A percentile compares a stretch with the other conserved stretches of the same genome.
Evolutionary conservation across 306 rosid genomes (phyloP).

Genomic region (Prunus dulcis): DNA sequence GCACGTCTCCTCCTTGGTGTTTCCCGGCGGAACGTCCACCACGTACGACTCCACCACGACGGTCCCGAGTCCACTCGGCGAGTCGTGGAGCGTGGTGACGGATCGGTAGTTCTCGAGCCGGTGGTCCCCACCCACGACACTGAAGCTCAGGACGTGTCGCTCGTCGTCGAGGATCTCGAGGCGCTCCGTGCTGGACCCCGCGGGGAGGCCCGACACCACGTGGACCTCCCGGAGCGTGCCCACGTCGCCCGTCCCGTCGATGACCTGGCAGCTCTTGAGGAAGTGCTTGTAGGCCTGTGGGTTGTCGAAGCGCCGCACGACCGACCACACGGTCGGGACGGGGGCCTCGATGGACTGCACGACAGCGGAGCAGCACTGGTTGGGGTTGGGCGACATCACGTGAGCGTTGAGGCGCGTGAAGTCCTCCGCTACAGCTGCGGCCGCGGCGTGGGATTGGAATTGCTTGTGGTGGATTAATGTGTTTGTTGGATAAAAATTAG

Average conservation of each 20-base stretch:
- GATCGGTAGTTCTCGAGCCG: constrained; percentile 76
- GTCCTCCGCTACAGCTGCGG: not conserved
- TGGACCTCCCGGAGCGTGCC: constrained; percentile 75
- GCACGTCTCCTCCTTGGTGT: constrained; percentile 88
- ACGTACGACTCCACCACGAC: constrained; percentile 83
- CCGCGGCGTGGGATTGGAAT: constrained; percentile 3
- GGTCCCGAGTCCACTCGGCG: constrained; percentile 45
- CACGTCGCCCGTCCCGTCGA: constrained; percentile 58
- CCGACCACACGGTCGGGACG: constrained; percentile 70
- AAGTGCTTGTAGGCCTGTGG: constrained; percentile 93
- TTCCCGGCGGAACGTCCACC: constrained; percentile 83
- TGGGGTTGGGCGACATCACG: constrained; percentile 43
- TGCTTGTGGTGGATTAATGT: constrained; percentile 37
- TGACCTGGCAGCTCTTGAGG: constrained; percentile 84
- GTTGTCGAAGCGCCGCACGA: constrained; percentile 78
- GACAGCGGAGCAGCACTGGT: constrained; percentile 77
- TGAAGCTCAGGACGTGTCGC: constrained; percentile 81
- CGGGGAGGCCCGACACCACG: constrained; percentile 88
- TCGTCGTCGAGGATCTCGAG: constrained; percentile 94
- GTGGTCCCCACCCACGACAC: constrained; percentile 92
- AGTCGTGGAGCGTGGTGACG: constrained; percentile 70
- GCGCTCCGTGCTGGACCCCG: constrained; percentile 81
- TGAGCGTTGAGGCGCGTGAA: constrained; percentile 45
- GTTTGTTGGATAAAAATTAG: constrained; percentile 8
- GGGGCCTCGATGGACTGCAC: constrained; percentile 74